phyloP scores from a whole-genome alignment of 805 yeast species.

The Yamadazyma ubonensis region DNA sequence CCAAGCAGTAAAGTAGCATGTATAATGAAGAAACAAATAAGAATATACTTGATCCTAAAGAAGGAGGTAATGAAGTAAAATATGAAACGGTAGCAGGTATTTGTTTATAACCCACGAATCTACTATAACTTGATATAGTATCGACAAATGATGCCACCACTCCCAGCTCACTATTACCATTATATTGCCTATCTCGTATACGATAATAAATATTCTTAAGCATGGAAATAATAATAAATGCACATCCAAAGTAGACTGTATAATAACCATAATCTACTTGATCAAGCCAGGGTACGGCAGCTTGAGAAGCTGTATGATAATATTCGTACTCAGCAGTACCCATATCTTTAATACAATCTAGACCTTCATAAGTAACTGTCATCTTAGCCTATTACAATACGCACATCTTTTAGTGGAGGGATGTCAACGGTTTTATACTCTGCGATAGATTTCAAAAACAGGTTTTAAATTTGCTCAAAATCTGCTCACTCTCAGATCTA shows the following conservation, averaged over 20 bases:
- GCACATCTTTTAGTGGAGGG: not conserved
- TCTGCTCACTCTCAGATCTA: too few relatives aligned
- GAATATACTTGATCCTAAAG: slow-evolving; percentile 37
- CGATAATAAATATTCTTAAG: slow-evolving; percentile 33
- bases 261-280: slow-evolving; percentile 35
- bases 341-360: slow-evolving; percentile 39
- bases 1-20: slow-evolving; percentile 36
- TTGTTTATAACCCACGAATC: slow-evolving; percentile 36
- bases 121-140: slow-evolving; percentile 31
- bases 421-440: not conserved
- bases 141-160: slow-evolving; percentile 24
- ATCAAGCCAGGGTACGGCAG: slow-evolving; percentile 25
- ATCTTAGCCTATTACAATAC: slow-evolving; percentile 2
- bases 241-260: slow-evolving; percentile 41
- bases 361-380: slow-evolving; percentile 27
- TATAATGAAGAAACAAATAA: slow-evolving; percentile 35
- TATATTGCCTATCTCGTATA: slow-evolving; percentile 23
- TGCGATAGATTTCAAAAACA: not conserved
- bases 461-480: slow-evolving; percentile 5
- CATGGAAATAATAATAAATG: slow-evolving; percentile 30
- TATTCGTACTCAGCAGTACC: slow-evolving; percentile 22
- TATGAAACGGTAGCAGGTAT: slow-evolving; percentile 23
- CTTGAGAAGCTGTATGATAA: slow-evolving; percentile 27
- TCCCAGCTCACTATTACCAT: slow-evolving; percentile 7
- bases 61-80: slow-evolving; percentile 32